Conservation (phyloP, 192 early-diverging fungal genomes). For the Dispira simplex region DNA sequence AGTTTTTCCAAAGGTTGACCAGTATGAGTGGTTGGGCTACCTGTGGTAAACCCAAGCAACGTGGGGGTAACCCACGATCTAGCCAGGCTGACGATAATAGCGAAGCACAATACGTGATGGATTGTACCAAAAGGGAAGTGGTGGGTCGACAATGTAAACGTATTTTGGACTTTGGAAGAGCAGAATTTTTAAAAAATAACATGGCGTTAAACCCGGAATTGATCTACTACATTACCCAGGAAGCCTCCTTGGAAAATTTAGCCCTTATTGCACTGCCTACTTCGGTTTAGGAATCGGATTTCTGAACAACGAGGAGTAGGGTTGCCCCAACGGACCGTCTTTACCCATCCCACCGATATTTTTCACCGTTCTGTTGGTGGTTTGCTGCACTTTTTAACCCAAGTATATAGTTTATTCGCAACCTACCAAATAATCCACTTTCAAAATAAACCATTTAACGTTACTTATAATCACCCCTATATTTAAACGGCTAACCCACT, state of each 20-base stretch:
- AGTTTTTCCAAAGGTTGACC: slow-evolving; percentile 44
- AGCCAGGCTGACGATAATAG: slow-evolving; percentile 8
- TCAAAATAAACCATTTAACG: too few relatives aligned
- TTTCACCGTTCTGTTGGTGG: too few relatives aligned
- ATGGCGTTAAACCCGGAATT: slow-evolving; percentile 47
- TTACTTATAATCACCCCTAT: too few relatives aligned
- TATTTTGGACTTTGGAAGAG: slow-evolving; percentile 59
- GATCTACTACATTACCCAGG: slow-evolving; percentile 52
- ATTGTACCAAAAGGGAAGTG: slow-evolving; percentile 19
- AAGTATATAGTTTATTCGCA: too few relatives aligned
- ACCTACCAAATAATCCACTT: too few relatives aligned
- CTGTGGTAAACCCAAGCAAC: slow-evolving; percentile 21
- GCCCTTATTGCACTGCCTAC: slow-evolving; percentile 35
- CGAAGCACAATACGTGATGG: slow-evolving; percentile 14
- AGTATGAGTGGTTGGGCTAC: slow-evolving; percentile 70
- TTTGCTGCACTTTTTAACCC: too few relatives aligned
- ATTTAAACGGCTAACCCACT: too few relatives aligned
- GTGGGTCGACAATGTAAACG: slow-evolving; percentile 54
- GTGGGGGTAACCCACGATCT: too few relatives aligned
- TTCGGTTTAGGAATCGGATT: neutral
- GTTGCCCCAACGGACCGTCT: too few relatives aligned
- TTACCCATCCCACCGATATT: too few relatives aligned
- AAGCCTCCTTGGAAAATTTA: slow-evolving; percentile 57
- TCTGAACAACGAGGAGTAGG: neutral
- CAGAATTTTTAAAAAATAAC: slow-evolving; percentile 27